A percentile compares a stretch with the other conserved stretches of the same genome.
phyloP scores from a whole-genome alignment of 345 rosid species.

The Gossypium anomalum region DNA sequence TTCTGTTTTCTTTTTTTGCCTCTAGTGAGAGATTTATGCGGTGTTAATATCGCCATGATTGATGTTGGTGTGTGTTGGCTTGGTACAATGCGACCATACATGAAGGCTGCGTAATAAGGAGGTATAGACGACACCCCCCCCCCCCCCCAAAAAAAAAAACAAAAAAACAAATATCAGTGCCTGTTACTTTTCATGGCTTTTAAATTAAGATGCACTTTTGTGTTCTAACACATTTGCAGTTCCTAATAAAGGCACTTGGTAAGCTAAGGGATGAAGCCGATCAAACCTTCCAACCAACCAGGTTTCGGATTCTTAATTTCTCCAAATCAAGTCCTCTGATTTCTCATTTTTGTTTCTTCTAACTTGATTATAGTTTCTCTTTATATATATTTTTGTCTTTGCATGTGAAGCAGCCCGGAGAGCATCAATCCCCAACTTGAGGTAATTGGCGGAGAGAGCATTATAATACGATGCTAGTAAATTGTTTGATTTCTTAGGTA shows the following conservation, averaged over 20 bases:
- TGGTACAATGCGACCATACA: not conserved
- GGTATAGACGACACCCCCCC: constrained; percentile 13
- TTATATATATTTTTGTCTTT: no score
- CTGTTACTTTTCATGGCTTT: not conserved
- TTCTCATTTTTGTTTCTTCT: not conserved
- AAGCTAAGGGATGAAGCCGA: constrained; percentile 26
- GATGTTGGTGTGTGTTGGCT: not conserved
- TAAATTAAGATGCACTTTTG: not conserved
- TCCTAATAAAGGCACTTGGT: constrained; percentile 27
- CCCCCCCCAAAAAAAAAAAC: no score
- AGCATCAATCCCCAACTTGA: constrained; percentile 21
- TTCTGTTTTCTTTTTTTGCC: not conserved
- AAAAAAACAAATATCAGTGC: no score
- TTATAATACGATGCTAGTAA: no score
- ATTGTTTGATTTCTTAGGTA: not conserved
- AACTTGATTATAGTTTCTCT: no score
- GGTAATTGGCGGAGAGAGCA: constrained; percentile 16
- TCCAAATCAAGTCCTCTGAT: not conserved
- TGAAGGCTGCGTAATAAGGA: constrained; percentile 30
- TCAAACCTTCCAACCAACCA: constrained; percentile 15
- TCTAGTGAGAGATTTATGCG: not conserved
- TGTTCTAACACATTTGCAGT: constrained; percentile 15
- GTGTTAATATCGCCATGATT: not conserved
- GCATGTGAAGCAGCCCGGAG: constrained; percentile 11
- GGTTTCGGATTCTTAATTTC: constrained; percentile 10